Percentiles rank a stretch among this genome's conserved stretches.
Conservation (phyloP, 495 filamentous ascomycete genomes). For the Penicillium goetzii region DNA sequence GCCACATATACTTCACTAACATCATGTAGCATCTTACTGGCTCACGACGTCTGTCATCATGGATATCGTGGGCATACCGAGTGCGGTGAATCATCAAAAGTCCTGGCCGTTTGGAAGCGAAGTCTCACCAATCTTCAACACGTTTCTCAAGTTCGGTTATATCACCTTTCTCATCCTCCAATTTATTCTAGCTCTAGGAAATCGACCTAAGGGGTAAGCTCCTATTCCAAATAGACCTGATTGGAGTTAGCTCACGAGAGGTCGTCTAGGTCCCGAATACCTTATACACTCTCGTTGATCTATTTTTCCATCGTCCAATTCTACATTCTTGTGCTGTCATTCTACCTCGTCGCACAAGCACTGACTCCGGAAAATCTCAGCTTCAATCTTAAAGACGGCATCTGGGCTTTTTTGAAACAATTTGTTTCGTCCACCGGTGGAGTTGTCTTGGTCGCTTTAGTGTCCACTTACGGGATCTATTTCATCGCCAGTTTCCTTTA, state of each 20-base stretch:
- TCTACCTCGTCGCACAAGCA: constrained; percentile 77
- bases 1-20: background rate
- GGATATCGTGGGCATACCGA: constrained; percentile 78
- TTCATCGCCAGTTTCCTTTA: constrained; percentile 12
- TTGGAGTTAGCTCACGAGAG: background rate
- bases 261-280: constrained; percentile 57
- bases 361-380: constrained; percentile 57
- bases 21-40: constrained; percentile 68
- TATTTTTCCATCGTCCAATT: constrained; percentile 72
- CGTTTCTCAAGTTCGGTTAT: constrained; percentile 82
- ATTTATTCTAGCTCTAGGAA: constrained; percentile 89
- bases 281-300: constrained; percentile 78
- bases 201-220: constrained; percentile 80
- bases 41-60: constrained; percentile 93
- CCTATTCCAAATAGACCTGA: background rate
- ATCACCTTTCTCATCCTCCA: constrained; percentile 82
- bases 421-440: constrained; percentile 67
- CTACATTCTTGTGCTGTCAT: constrained; percentile 80
- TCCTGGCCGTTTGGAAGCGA: constrained; percentile 72
- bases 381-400: constrained; percentile 50
- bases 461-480: constrained; percentile 9
- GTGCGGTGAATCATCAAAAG: constrained; percentile 40
- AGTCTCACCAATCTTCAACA: constrained; percentile 81
- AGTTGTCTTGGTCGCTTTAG: constrained; percentile 7
- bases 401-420: constrained; percentile 56